Percentiles rank a stretch among this genome's conserved stretches.
Conservation (phyloP, 108 stramenopile genomes). For the Cafeteria roenbergensis region DNA sequence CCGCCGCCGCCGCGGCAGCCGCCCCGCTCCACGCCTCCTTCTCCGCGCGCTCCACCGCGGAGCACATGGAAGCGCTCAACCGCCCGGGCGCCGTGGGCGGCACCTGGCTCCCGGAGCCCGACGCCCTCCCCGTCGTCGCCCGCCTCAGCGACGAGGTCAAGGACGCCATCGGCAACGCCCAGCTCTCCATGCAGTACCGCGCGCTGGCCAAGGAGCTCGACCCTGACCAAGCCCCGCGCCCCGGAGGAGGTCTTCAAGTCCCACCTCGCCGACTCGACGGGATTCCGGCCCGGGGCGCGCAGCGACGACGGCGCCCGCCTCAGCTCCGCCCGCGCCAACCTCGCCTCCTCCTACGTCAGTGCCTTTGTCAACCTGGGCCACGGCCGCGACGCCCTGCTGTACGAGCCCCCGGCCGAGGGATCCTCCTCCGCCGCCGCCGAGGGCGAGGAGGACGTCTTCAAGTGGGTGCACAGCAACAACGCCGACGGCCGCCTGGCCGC, state of each 20-base stretch:
- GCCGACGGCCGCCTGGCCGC: conserved; percentile 95
- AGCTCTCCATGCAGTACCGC: conserved; percentile 69
- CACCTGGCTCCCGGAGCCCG: too few relatives aligned
- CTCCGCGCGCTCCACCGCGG: too few relatives aligned
- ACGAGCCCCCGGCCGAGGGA: too few relatives aligned
- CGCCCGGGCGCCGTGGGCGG: too few relatives aligned
- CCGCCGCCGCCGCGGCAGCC: too few relatives aligned
- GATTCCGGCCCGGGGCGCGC: conserved; percentile 60
- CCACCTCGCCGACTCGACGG: conserved; percentile 84
- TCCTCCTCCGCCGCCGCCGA: too few relatives aligned
- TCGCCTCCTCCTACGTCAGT: conserved; percentile 94
- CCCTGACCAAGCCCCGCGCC: conserved; percentile 81
- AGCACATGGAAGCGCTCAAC: too few relatives aligned
- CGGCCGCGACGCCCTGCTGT: conserved; percentile 62
- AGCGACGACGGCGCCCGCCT: conserved; percentile 64
- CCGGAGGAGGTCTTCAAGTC: conserved; percentile 98
- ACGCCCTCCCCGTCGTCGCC: too few relatives aligned
- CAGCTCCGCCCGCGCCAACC: conserved; percentile 91
- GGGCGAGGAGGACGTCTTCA: conserved; percentile 22
- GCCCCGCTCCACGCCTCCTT: not conserved
- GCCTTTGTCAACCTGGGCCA: conserved; percentile 97
- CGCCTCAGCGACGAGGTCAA: conserved; percentile 65
- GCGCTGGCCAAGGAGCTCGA: conserved; percentile 63
- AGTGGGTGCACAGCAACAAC: conserved; percentile 73
- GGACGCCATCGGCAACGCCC: conserved; percentile 79